These are phyloP conservation scores for Blastobotrys attinorum DNA, from an alignment of 805 yeast genomes.

Conservation along the genomic window DNA sequence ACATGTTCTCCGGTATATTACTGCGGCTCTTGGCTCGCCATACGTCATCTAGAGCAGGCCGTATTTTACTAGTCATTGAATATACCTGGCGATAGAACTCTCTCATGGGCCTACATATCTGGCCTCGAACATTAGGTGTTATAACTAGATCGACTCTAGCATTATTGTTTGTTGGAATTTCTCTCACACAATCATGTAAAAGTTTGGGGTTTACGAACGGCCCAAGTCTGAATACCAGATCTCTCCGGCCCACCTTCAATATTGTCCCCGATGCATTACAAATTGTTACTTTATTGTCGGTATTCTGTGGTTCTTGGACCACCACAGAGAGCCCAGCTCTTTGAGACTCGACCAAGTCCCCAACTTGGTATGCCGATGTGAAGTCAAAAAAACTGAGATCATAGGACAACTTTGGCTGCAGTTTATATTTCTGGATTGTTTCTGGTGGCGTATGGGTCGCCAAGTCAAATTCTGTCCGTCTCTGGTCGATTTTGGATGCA, in stretches of 20 bases:
- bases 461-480: neutral
- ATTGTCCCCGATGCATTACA: neutral
- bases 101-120: neutral
- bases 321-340: slow-evolving; percentile 5
- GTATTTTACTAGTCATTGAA: neutral
- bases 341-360: slow-evolving; percentile 6
- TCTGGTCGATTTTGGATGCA: neutral
- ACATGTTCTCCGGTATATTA: too few relatives aligned
- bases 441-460: neutral
- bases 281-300: neutral
- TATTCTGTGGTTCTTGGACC: neutral
- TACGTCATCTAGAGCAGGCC: neutral
- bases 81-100: neutral
- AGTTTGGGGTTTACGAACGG: neutral
- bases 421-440: neutral
- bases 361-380: slow-evolving; percentile 1
- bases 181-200: neutral
- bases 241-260: neutral
- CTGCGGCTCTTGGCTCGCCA: neutral
- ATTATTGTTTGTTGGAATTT: neutral
- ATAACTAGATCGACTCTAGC: neutral
- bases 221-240: neutral
- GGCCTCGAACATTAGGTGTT: neutral
- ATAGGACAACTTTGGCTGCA: neutral
- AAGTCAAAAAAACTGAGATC: neutral